These are phyloP conservation scores for Athelia psychrophila DNA, from an alignment of 1,284 basidiomycete species.

Conservation along the genomic window DNA sequence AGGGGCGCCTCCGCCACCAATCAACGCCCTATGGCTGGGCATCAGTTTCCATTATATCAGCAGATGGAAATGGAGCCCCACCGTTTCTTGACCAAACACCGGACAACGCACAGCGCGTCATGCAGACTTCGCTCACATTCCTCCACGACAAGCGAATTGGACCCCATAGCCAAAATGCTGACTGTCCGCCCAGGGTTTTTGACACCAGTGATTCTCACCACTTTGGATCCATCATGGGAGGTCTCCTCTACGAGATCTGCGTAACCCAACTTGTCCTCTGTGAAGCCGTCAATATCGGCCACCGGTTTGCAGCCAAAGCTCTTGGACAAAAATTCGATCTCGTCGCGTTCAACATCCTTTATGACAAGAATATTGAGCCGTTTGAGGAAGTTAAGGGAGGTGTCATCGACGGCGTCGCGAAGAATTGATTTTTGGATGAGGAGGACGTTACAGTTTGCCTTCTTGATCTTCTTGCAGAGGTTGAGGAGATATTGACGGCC, in stretches of 20 bases:
- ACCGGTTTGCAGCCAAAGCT: constrained; percentile 95
- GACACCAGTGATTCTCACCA: constrained; percentile 93
- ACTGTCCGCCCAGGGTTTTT: constrained; percentile 96
- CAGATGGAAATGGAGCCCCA: constrained; percentile 30
- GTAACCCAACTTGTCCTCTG: constrained; percentile 97
- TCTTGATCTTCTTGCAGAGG: constrained; percentile 99
- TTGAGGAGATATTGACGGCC: constrained; percentile 98
- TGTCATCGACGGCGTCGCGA: constrained; percentile 97
- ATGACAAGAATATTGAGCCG: constrained; percentile 97
- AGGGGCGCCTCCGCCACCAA: constrained; percentile 96
- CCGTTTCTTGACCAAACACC: constrained; percentile 99
- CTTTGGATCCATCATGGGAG: constrained; percentile 83
- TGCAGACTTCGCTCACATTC: constrained; percentile 97
- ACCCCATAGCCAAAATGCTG: constrained; percentile 93
- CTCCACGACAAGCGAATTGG: constrained; percentile 93
- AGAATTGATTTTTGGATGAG: constrained; percentile 99
- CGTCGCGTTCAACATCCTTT: constrained; percentile 98
- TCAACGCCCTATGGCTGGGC: constrained; percentile 69
- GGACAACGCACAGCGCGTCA: constrained; percentile 97
- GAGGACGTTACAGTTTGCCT: constrained; percentile 98
- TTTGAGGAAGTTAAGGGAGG: constrained; percentile 98
- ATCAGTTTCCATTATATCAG: constrained; percentile 10
- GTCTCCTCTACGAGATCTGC: constrained; percentile 96
- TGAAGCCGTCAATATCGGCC: constrained; percentile 97
- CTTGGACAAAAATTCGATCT: constrained; percentile 97